Conservation (phyloP, 345 rosid genomes). For the Limnanthes douglasii region DNA sequence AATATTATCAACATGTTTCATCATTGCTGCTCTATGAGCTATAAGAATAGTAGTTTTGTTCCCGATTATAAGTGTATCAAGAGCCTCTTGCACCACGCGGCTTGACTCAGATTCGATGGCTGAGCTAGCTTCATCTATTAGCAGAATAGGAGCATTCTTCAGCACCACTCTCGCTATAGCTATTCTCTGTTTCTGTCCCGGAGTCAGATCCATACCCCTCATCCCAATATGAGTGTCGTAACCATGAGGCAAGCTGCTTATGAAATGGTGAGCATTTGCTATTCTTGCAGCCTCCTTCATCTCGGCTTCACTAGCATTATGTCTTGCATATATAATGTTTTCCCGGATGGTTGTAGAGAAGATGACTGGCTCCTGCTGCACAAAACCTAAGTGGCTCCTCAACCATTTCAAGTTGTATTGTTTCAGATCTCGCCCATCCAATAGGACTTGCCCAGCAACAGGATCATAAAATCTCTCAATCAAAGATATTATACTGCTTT, state of each 20-base stretch:
- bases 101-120: slow-evolving; percentile 96
- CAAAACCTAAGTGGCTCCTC: slow-evolving; percentile 89
- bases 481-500: slow-evolving; percentile 91
- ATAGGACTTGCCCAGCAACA: slow-evolving; percentile 87
- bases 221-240: slow-evolving; percentile 97
- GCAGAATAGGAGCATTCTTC: slow-evolving; percentile 89
- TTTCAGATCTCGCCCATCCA: slow-evolving; percentile 88
- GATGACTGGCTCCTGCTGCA: slow-evolving; percentile 95
- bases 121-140: slow-evolving; percentile 94
- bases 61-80: slow-evolving; percentile 67
- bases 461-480: slow-evolving; percentile 96
- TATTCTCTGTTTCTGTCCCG: slow-evolving; percentile 97
- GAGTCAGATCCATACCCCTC: slow-evolving; percentile 98
- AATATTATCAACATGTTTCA: slow-evolving; percentile 75
- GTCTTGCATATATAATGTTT: slow-evolving; percentile 95
- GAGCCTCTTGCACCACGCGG: slow-evolving; percentile 90
- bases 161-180: slow-evolving; percentile 89
- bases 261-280: slow-evolving; percentile 98
- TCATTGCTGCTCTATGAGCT: slow-evolving; percentile 82
- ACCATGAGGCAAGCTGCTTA: slow-evolving; percentile 95
- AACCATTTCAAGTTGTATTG: slow-evolving; percentile 87
- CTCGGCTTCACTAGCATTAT: slow-evolving; percentile 96
- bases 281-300: slow-evolving; percentile 98
- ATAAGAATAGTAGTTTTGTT: slow-evolving; percentile 73
- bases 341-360: slow-evolving; percentile 94